These are phyloP conservation scores for Zymoseptoria ardabiliae DNA, from an alignment of 2,329 filamentous ascomycete genomes.

Conservation along the genomic window DNA sequence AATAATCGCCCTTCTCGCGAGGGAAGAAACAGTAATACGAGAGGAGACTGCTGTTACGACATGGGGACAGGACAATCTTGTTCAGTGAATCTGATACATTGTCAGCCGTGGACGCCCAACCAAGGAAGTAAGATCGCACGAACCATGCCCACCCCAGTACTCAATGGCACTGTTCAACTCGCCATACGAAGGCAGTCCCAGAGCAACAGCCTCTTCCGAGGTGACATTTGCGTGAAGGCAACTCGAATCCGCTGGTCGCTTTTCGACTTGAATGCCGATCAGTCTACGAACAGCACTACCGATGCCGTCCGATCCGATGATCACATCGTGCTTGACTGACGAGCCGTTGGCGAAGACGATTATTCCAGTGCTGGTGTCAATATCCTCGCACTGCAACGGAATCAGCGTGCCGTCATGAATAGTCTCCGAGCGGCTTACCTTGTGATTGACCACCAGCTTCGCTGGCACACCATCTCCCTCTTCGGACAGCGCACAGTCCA, in stretches of 20 bases:
- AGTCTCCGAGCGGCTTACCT: constrained; percentile 28
- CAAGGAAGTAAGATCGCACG: background rate
- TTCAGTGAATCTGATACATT: constrained; percentile 42
- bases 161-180: constrained; percentile 51
- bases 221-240: constrained; percentile 60
- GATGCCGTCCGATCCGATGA: constrained; percentile 61
- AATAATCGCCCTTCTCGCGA: constrained; percentile 52
- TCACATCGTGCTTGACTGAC: constrained; percentile 48
- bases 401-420: constrained; percentile 8
- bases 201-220: constrained; percentile 52
- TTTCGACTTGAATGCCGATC: constrained; percentile 55
- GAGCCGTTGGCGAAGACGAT: constrained; percentile 50
- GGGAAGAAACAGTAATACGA: constrained; percentile 68
- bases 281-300: constrained; percentile 57
- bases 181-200: constrained; percentile 58
- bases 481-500: constrained; percentile 48
- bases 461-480: constrained; percentile 49
- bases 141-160: constrained; percentile 60
- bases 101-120: background rate
- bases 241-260: constrained; percentile 51
- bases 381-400: constrained; percentile 36
- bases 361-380: constrained; percentile 42
- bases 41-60: constrained; percentile 57
- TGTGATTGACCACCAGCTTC: constrained; percentile 50
- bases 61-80: constrained; percentile 65